Percentiles rank a stretch among this genome's conserved stretches.
Conservation (phyloP, 2,329 filamentous ascomycete genomes). For the Calonectria naviculata region DNA sequence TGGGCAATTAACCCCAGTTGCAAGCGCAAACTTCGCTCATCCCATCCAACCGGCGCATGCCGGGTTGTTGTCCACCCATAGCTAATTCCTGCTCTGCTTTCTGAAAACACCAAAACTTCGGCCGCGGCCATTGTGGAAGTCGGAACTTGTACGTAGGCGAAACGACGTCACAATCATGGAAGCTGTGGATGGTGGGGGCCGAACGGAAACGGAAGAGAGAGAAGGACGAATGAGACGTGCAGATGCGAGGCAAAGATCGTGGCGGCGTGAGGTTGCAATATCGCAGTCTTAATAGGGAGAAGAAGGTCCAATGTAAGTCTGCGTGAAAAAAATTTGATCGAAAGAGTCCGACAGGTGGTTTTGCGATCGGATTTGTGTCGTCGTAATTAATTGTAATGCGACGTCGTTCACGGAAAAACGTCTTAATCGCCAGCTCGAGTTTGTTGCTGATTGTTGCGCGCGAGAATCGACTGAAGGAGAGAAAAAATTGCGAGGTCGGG, state of each 20-base stretch:
- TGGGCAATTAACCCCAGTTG: constrained; percentile 47
- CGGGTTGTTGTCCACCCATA: constrained; percentile 50
- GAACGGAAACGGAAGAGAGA: constrained; percentile 19
- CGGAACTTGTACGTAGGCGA: constrained; percentile 55
- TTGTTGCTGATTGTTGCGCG: not conserved
- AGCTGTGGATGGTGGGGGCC: constrained; percentile 45
- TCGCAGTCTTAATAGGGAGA: constrained; percentile 3
- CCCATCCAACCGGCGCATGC: constrained; percentile 43
- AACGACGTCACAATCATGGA: constrained; percentile 64
- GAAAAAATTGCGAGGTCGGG: constrained; percentile 21
- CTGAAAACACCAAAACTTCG: constrained; percentile 57
- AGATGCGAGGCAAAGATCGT: constrained; percentile 17
- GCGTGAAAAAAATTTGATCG: constrained; percentile 6
- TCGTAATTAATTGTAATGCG: constrained; percentile 30
- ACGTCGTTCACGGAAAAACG: constrained; percentile 21
- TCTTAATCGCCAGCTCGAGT: constrained; percentile 2
- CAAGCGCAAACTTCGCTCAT: constrained; percentile 39
- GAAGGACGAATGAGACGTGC: constrained; percentile 25
- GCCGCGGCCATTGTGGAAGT: constrained; percentile 66
- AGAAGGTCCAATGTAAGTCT: constrained; percentile 31
- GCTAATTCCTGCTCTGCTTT: constrained; percentile 54
- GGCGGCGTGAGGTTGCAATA: constrained; percentile 21
- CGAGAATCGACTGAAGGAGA: not conserved
- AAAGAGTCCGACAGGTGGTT: constrained; percentile 1
- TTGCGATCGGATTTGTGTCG: constrained; percentile 16